These are phyloP conservation scores for Emergomyces orientalis DNA, from an alignment of 2,329 filamentous ascomycete genomes.

Conservation along the genomic window DNA sequence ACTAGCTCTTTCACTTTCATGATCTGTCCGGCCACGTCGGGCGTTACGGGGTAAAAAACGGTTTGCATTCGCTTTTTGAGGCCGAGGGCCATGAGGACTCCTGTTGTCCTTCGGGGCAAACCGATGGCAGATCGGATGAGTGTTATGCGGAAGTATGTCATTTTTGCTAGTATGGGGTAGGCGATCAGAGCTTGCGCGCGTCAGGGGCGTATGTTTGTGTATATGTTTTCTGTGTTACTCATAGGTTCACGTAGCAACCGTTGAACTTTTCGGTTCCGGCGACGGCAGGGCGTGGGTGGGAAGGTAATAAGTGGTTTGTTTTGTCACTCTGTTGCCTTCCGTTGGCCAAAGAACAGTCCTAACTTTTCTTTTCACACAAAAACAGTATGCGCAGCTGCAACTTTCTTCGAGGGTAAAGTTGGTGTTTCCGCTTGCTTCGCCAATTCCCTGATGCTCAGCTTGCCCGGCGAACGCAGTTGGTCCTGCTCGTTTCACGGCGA, in stretches of 20 bases:
- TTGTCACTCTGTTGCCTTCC: neutral
- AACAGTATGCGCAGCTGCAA: neutral
- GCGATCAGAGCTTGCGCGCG: neutral
- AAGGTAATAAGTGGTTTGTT: neutral
- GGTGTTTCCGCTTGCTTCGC: neutral
- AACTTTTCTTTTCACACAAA: neutral
- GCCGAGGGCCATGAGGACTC: slow-evolving; percentile 75
- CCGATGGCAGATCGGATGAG: slow-evolving; percentile 85
- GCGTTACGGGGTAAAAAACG: slow-evolving; percentile 78
- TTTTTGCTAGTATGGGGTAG: slow-evolving; percentile 25
- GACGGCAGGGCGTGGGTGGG: neutral
- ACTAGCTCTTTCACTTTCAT: slow-evolving; percentile 92
- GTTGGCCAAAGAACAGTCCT: neutral
- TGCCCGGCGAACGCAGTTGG: neutral
- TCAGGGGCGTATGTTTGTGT: slow-evolving; percentile 5
- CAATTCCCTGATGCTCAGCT: neutral
- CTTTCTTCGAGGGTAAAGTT: neutral
- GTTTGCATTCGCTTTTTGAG: slow-evolving; percentile 75
- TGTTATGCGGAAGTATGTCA: slow-evolving; percentile 84
- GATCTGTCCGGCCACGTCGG: slow-evolving; percentile 78
- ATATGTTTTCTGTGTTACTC: neutral
- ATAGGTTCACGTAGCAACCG: slow-evolving; percentile 1
- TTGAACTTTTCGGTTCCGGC: neutral
- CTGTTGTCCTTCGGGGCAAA: slow-evolving; percentile 67
- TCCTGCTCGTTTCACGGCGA: neutral